Percentiles rank a stretch among this genome's conserved stretches.
These are phyloP conservation scores for Fragaria vesca DNA, from an alignment of 306 rosid species.

Conservation along the genomic window DNA sequence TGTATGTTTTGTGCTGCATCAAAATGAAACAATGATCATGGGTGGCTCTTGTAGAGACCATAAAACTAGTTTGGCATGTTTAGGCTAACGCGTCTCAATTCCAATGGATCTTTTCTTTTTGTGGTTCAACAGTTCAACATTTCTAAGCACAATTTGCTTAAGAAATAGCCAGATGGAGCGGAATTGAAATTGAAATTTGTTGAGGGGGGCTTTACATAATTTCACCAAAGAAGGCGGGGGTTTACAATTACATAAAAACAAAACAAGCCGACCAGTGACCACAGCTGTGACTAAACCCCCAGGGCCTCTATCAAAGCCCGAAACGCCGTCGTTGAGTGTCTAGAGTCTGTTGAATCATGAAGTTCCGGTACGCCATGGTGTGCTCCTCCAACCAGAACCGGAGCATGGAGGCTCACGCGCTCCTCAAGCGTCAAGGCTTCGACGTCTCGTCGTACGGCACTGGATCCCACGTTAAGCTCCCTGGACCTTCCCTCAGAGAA, in stretches of 20 bases:
- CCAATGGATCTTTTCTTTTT: neutral
- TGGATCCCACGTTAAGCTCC: constrained; percentile 92
- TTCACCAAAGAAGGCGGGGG: neutral
- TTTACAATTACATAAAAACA: neutral
- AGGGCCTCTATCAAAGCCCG: neutral
- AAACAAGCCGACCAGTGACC: neutral
- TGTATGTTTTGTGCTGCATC: too few species aligned
- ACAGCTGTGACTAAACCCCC: neutral
- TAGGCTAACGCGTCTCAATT: neutral
- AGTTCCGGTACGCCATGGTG: constrained; percentile 78
- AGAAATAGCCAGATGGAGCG: neutral
- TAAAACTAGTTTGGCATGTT: too few species aligned
- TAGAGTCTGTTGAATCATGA: constrained; percentile 29
- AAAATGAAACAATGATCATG: too few species aligned
- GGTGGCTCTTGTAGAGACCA: too few species aligned
- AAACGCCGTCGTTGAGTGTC: neutral
- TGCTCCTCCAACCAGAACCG: constrained; percentile 94
- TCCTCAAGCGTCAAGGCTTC: constrained; percentile 77
- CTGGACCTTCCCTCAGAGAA: constrained; percentile 93
- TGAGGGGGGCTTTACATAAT: neutral
- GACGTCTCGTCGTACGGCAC: constrained; percentile 90
- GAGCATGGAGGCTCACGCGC: constrained; percentile 95
- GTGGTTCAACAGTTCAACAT: neutral
- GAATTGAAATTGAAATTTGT: neutral
- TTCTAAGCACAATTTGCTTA: neutral